Base-by-base conservation (phyloP, 768 basidiomycete species). In the Kwoniella sp. region DNA sequence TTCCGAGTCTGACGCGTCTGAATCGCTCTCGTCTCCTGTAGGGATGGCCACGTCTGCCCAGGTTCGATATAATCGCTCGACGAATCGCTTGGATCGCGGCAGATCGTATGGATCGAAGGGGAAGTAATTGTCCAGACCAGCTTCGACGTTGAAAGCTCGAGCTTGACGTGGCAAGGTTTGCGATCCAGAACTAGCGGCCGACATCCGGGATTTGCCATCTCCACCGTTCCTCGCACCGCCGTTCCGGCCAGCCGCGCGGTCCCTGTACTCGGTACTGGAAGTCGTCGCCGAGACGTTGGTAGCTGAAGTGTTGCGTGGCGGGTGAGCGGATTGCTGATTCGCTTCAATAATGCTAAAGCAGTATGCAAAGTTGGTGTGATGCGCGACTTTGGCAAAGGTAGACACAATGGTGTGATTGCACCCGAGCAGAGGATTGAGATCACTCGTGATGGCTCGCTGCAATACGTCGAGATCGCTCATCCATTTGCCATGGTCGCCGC, bases 51-150 rank as follows among this genome's bases (percentile, higher is more conserved):
- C 90, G 27, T 82, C 77, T 15, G 83, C 78, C 93, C 93, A 99
- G 55, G 92, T 88, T 38, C 91, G 79, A 66, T 96, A 99, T 23
- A 95, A 81, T 8, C 78, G 79, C 46, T 88, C 83, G 48, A 99
- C 86, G 65, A 84, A 95, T 19, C 75, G 72, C 26, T 80, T 78
- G 31, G 89, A 90, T 51, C 83, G 80, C 0, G 89, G 86, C 4
- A 99, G 82, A 53, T 84, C 87, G 77, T 89, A 98, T 2, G 95
- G 95, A 73, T 99, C 95, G 70, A 99, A 99, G 0, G 95, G 95
- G 78, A 99, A 99, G 78, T 96, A 98, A 10, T 85, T 83, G 68
- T 89, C 90, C 49, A 98, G 79, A 54, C 92, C 89, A 8, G 81
- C 78, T 44, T 81, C 81, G 14, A 65, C 44, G 37, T 68, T 65